Percentiles rank a stretch among this genome's conserved stretches.
phyloP scores from a whole-genome alignment of 371 early-diverging fungal genomes.

The Conidiobolus incongruus region DNA sequence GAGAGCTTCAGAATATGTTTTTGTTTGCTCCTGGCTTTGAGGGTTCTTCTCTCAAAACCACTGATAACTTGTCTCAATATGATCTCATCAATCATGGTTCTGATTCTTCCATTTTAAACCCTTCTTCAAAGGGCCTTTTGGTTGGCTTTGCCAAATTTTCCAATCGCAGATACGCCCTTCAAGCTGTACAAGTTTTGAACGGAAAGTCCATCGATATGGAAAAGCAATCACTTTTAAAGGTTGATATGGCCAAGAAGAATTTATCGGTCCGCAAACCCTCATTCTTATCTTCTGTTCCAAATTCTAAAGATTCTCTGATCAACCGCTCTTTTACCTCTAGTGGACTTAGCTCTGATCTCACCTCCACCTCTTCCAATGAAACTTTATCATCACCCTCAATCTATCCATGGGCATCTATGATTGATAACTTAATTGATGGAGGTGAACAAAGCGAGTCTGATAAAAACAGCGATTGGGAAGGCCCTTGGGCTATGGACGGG shows the following conservation, averaged over 20 bases:
- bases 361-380: no score
- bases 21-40: constrained; percentile 85
- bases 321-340: constrained; percentile 15
- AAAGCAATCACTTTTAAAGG: constrained; percentile 60
- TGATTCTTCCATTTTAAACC: neutral
- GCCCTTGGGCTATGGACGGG: no score
- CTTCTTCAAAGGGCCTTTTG: constrained; percentile 7
- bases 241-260: constrained; percentile 92
- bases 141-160: constrained; percentile 91
- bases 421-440: no score
- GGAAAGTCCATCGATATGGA: constrained; percentile 77
- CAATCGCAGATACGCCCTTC: constrained; percentile 58
- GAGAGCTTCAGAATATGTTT: constrained; percentile 96
- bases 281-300: no score
- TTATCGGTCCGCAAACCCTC: no score
- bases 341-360: neutral
- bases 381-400: no score
- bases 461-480: no score
- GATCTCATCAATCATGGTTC: neutral
- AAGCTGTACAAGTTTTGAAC: constrained; percentile 65
- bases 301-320: no score
- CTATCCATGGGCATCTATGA: no score
- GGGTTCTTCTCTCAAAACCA: constrained; percentile 77
- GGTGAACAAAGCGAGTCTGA: no score
- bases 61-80: constrained; percentile 12